Evolutionary conservation across 2,329 filamentous ascomycete species (phyloP).

Genomic region (Lasiodiplodia sp.): DNA sequence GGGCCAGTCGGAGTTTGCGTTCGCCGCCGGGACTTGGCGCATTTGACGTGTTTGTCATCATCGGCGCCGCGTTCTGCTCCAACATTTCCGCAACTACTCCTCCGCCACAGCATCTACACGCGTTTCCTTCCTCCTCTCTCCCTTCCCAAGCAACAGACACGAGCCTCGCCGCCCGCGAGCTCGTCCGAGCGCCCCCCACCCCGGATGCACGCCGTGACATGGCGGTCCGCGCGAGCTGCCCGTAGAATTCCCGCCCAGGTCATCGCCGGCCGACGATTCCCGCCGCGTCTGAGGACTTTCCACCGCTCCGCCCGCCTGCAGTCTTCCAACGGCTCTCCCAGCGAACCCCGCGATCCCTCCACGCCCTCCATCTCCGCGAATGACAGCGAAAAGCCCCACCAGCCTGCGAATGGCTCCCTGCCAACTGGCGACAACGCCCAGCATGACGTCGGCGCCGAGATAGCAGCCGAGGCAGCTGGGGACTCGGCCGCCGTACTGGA

Average conservation of each 20-base stretch:
- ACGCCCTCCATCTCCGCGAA: conserved; percentile 2
- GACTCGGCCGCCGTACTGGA: conserved; percentile 40
- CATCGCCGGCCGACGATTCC: conserved; percentile 47
- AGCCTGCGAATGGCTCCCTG: conserved; percentile 9
- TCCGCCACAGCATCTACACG: not conserved
- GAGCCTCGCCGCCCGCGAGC: conserved; percentile 34
- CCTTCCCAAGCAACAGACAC: conserved; percentile 22
- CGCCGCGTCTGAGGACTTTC: conserved; percentile 43
- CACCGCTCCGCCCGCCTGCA: conserved; percentile 41
- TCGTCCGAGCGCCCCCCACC: conserved; percentile 35
- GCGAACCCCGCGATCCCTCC: conserved; percentile 34
- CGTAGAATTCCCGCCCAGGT: conserved; percentile 48
- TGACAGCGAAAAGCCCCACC: not conserved
- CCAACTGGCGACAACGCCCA: conserved; percentile 31
- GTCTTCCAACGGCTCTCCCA: conserved; percentile 34
- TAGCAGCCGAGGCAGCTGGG: conserved; percentile 36
- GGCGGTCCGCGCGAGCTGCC: conserved; percentile 50
- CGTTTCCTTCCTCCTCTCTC: conserved; percentile 10
- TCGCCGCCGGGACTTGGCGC: conserved; percentile 13
- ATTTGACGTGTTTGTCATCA: conserved; percentile 19
- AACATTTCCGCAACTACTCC: conserved; percentile 23
- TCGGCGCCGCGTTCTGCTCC: conserved; percentile 14
- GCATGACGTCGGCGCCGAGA: conserved; percentile 36
- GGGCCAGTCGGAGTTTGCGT: conserved; percentile 19
- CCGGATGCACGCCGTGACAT: conserved; percentile 52